phyloP scores from a whole-genome alignment of 768 basidiomycete species.

The Auriscalpium microsporum region DNA sequence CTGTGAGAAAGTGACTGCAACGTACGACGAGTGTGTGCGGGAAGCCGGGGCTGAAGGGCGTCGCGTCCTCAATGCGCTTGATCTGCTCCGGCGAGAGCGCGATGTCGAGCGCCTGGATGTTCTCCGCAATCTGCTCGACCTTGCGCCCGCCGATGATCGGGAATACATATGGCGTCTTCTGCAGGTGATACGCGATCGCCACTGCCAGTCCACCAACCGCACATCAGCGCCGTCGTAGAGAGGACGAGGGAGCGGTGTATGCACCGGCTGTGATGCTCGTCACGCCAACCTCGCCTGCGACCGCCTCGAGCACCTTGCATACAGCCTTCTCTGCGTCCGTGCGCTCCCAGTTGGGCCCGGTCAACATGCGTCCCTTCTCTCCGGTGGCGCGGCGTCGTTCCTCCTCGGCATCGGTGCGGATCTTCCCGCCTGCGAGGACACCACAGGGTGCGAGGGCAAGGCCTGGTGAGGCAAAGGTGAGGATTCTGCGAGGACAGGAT shows the following conservation, averaged over 20 bases:
- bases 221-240: not conserved
- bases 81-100: constrained; percentile 38
- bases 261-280: constrained; percentile 39
- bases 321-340: constrained; percentile 35
- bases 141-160: constrained; percentile 46
- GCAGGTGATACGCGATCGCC: constrained; percentile 46
- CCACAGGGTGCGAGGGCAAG: constrained; percentile 27
- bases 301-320: constrained; percentile 37
- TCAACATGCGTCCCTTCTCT: constrained; percentile 25
- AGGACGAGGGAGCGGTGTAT: constrained; percentile 9
- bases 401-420: constrained; percentile 20
- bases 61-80: constrained; percentile 32
- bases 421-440: constrained; percentile 23
- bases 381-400: constrained; percentile 6
- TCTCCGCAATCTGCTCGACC: constrained; percentile 41
- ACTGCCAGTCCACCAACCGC: constrained; percentile 23
- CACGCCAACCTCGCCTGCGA: constrained; percentile 42
- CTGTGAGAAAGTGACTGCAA: not conserved
- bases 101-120: constrained; percentile 43
- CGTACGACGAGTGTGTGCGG: constrained; percentile 26
- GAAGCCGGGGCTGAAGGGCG: constrained; percentile 42
- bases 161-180: constrained; percentile 46
- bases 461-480: constrained; percentile 1
- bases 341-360: constrained; percentile 34
- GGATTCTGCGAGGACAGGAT: not conserved